Conservation (phyloP, 352 stramenopile genomes). For the Globisporangium recalcitrans region DNA sequence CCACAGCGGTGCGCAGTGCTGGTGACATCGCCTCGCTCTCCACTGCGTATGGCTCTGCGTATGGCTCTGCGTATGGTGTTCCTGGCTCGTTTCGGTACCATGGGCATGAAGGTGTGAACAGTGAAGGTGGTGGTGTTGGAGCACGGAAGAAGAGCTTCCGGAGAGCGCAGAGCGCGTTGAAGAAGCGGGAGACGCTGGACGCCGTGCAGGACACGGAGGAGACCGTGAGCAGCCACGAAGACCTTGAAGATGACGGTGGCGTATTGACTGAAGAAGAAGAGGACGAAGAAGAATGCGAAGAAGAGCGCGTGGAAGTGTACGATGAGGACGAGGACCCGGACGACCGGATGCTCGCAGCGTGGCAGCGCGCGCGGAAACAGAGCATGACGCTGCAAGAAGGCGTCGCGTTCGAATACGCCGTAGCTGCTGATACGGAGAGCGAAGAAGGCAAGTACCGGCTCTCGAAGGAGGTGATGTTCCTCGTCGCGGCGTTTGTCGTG, state of each 20-base stretch:
- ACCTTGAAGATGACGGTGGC: background rate
- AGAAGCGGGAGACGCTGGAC: background rate
- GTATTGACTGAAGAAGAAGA: background rate
- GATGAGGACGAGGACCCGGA: background rate
- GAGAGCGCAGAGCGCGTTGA: slow-evolving; percentile 6
- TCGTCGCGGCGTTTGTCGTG: slow-evolving; percentile 52
- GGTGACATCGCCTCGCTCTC: slow-evolving; percentile 11
- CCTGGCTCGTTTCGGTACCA: slow-evolving; percentile 1
- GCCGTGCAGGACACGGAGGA: slow-evolving; percentile 5
- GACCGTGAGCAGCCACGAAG: background rate
- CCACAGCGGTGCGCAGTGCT: slow-evolving; percentile 9
- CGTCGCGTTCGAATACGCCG: background rate
- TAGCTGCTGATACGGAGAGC: background rate
- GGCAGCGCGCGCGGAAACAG: slow-evolving; percentile 1
- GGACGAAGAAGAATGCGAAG: background rate
- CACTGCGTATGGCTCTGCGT: background rate
- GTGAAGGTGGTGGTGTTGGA: background rate
- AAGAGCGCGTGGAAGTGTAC: background rate
- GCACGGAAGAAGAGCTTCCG: slow-evolving; percentile 1
- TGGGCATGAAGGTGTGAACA: background rate
- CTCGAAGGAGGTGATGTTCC: slow-evolving; percentile 61
- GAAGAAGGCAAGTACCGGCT: slow-evolving; percentile 22
- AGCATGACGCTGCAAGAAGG: slow-evolving; percentile 4
- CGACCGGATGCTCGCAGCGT: background rate
- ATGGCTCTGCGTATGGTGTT: background rate